A percentile compares a stretch with the other conserved stretches of the same genome.
phyloP scores from a whole-genome alignment of 108 stramenopile species.

The Fragilariopsis cylindrus region DNA sequence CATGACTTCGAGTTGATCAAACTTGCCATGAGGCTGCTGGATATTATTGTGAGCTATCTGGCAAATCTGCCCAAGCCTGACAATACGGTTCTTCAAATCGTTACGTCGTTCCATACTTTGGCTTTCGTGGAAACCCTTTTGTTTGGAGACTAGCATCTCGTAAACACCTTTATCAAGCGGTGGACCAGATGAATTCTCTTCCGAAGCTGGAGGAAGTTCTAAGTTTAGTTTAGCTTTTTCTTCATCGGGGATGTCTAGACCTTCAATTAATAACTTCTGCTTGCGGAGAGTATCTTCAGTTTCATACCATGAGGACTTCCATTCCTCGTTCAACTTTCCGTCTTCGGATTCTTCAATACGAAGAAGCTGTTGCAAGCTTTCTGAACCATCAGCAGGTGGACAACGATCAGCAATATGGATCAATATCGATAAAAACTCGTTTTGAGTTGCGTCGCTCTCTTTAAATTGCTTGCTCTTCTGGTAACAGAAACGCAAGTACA shows the following conservation, averaged over 20 bases:
- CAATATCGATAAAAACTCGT: slow-evolving; percentile 82
- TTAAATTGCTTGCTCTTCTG: slow-evolving; percentile 86
- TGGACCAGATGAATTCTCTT: slow-evolving; percentile 57
- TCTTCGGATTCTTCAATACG: slow-evolving; percentile 53
- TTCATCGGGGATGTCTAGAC: slow-evolving; percentile 65
- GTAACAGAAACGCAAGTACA: slow-evolving; percentile 83
- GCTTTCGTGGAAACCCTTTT: slow-evolving; percentile 84
- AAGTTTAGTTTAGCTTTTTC: slow-evolving; percentile 81
- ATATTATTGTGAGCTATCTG: slow-evolving; percentile 89
- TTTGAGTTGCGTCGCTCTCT: slow-evolving; percentile 83
- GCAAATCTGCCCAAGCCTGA: slow-evolving; percentile 83
- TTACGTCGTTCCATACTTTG: slow-evolving; percentile 79
- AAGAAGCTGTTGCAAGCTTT: slow-evolving; percentile 79
- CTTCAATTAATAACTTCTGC: slow-evolving; percentile 58
- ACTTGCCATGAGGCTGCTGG: slow-evolving; percentile 91
- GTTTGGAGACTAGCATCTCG: slow-evolving; percentile 87
- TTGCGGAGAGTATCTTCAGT: slow-evolving; percentile 69
- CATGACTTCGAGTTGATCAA: slow-evolving; percentile 70
- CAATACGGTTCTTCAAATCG: slow-evolving; percentile 87
- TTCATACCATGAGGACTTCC: slow-evolving; percentile 72
- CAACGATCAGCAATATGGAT: slow-evolving; percentile 86
- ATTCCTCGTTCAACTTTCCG: slow-evolving; percentile 78
- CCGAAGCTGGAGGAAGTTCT: slow-evolving; percentile 49
- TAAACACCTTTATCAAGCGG: slow-evolving; percentile 88
- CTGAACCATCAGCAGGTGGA: slow-evolving; percentile 74